Percentiles rank a stretch among this genome's conserved stretches.
Conservation (phyloP, 441 rosid genomes). For the Corymbia citriodora region DNA sequence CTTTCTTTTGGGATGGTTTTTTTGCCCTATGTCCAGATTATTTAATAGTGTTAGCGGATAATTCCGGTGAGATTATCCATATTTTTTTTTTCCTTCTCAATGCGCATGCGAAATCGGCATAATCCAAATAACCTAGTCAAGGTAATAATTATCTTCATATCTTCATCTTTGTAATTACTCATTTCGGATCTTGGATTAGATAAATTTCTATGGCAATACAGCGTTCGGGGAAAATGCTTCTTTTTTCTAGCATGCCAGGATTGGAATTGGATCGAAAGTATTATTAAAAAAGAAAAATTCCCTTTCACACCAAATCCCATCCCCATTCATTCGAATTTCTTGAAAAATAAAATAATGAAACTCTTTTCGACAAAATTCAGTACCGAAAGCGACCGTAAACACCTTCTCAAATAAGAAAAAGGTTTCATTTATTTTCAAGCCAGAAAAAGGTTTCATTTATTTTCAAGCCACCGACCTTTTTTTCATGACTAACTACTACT, state of each 20-base stretch:
- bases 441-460: background rate
- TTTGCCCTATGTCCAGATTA: background rate
- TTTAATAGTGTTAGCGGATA: background rate
- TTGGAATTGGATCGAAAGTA: background rate
- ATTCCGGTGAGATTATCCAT: background rate
- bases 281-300: background rate
- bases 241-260: accelerated
- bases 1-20: background rate
- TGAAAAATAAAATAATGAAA: background rate
- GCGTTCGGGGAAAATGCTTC: background rate
- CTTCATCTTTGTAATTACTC: background rate
- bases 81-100: background rate
- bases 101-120: background rate
- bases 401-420: background rate
- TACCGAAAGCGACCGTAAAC: background rate
- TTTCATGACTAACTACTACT: background rate
- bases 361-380: background rate
- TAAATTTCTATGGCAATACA: background rate
- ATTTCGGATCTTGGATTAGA: background rate
- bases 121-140: background rate
- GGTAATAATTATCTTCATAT: background rate
- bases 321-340: background rate
- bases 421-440: background rate
- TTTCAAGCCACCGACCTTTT: background rate
- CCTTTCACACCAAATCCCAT: accelerated